Percentiles rank a stretch among this genome's conserved stretches.
Conservation (phyloP, 2,329 filamentous ascomycete species). For the Pseudogymnoascus sp. region DNA sequence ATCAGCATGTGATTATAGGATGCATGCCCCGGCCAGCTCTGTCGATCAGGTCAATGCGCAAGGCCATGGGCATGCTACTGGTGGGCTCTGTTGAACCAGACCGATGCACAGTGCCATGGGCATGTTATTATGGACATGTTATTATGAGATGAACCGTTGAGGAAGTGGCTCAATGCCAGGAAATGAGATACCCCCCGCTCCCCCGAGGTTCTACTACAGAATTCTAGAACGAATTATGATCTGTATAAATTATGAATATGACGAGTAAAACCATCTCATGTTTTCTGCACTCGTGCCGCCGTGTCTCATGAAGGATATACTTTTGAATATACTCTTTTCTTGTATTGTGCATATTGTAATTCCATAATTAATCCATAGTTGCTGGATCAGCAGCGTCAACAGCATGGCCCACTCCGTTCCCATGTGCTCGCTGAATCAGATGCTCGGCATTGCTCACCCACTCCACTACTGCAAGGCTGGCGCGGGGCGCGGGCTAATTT, state of each 20-base stretch:
- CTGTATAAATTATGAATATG: not conserved
- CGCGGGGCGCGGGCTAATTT: slow-evolving; percentile 1
- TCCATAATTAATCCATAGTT: not conserved
- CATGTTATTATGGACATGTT: not conserved
- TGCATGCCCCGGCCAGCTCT: no score
- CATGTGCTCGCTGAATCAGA: slow-evolving; percentile 6
- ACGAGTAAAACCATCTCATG: not conserved
- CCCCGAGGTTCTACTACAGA: not conserved
- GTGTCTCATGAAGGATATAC: not conserved
- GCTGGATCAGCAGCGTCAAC: not conserved
- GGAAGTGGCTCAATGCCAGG: not conserved
- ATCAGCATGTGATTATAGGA: no score
- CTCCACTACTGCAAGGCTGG: slow-evolving; percentile 2
- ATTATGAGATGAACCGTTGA: not conserved
- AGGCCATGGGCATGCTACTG: not conserved
- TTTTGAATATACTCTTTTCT: no score
- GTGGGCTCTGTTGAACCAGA: not conserved
- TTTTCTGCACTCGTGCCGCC: not conserved
- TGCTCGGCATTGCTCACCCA: slow-evolving; percentile 4
- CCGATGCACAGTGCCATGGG: not conserved
- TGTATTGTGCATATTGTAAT: not conserved
- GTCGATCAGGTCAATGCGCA: no score
- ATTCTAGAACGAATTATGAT: not conserved
- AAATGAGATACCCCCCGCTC: not conserved
- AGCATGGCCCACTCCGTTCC: not conserved